These are phyloP conservation scores for Zymoseptoria ardabiliae DNA, from an alignment of 2,329 filamentous ascomycete species.

Conservation along the genomic window DNA sequence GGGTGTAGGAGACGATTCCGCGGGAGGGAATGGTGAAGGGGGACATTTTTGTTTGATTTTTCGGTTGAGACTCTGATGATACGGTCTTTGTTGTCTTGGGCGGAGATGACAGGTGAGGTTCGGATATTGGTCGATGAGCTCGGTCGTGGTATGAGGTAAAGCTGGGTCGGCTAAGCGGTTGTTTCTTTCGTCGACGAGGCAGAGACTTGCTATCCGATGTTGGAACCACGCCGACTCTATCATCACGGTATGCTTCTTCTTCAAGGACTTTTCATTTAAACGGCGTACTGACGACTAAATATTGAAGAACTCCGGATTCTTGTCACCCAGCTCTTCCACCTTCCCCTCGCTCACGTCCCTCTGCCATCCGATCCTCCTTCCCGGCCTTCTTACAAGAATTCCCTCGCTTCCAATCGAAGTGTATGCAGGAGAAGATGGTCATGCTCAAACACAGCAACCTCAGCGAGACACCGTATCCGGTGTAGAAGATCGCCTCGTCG, in stretches of 20 bases:
- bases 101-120: no score
- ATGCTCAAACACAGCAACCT: constrained; percentile 12
- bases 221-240: neutral
- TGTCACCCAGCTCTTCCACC: constrained; percentile 5
- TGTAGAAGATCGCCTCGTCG: constrained; percentile 5
- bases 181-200: neutral
- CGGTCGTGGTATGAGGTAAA: no score
- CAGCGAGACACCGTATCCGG: constrained; percentile 7
- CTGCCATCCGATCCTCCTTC: constrained; percentile 9
- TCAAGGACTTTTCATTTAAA: no score
- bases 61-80: neutral
- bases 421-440: constrained; percentile 8
- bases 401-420: constrained; percentile 3
- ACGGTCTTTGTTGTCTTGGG: no score
- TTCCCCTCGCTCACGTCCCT: constrained; percentile 4
- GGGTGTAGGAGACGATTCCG: constrained; percentile 26
- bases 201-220: neutral
- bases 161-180: neutral
- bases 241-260: neutral
- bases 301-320: constrained; percentile 5
- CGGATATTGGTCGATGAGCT: no score
- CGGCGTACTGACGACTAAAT: neutral
- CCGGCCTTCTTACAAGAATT: constrained; percentile 5
- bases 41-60: constrained; percentile 5
- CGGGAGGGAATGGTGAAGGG: constrained; percentile 19